phyloP scores from a whole-genome alignment of 2,329 filamentous ascomycete species.

The Colletotrichum chrysophilum region DNA sequence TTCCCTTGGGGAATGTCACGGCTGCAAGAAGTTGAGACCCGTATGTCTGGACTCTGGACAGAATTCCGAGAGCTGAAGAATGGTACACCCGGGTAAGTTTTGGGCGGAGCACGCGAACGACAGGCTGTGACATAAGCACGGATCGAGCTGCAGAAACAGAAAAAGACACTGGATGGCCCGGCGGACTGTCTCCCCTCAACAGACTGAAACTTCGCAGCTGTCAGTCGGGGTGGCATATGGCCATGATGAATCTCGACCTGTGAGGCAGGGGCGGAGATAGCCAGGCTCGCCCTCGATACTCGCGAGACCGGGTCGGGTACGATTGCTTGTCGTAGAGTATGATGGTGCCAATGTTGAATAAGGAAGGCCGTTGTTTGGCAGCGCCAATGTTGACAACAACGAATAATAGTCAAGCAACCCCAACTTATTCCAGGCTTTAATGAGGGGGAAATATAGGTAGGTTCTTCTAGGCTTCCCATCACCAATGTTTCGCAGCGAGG shows the following conservation, averaged over 20 bases:
- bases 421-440: not conserved
- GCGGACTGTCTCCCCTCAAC: not conserved
- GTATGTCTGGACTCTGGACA: not conserved
- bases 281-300: not conserved
- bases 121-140: not conserved
- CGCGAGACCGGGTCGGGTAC: not conserved
- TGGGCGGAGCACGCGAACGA: not conserved
- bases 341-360: not conserved
- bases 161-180: not conserved
- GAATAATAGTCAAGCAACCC: not conserved
- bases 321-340: not conserved
- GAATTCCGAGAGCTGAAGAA: not conserved
- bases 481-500: constrained; percentile 16
- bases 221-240: constrained; percentile 4
- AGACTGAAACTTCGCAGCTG: constrained; percentile 13
- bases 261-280: not conserved
- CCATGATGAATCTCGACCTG: not conserved
- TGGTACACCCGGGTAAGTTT: not conserved
- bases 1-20: not conserved
- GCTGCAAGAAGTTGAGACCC: not conserved
- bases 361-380: not conserved
- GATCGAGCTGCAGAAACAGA: not conserved
- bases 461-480: constrained; percentile 12
- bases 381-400: not conserved
- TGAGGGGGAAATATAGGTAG: constrained; percentile 13